Evolutionary conservation across 805 yeast genomes (phyloP), one percentile per base, ranked within the genome.

Genomic region (Ogataea pilisensis): DNA sequence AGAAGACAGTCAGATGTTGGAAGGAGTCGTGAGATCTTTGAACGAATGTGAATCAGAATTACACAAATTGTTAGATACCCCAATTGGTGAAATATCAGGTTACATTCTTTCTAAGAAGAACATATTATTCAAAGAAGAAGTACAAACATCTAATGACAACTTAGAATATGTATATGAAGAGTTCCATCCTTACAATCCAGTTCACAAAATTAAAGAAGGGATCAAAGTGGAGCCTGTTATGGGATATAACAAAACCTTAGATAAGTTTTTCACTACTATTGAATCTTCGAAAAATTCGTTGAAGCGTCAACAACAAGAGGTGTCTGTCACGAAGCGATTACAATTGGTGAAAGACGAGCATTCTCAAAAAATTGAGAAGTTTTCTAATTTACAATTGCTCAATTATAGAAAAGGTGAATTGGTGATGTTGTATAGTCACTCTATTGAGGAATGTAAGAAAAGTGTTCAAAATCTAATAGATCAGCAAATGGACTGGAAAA

Each of bases 401-500:
- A 85, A 85, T 51, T 76, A 73, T 46, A 67, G 68, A 41, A 85
- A 81, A 49, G 98, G 95, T 9, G 82, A 79, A 46, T 66, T 84
- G 4, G 80, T 91, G 22, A 82, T 85, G 45, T 65, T 72, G 28
- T 72, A 84, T 57, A 83, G 91, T 4, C 79, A 78, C 21, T 50
- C 76, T 20, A 88, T 90, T 5, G 93, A 84, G 37, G 76, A 76
- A 14, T 88, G 93, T 35, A 82, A 76, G 44, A 61, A 57, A 7
- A 81, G 85, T 2, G 85, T 91, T 4, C 83, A 81, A 43, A 65
- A 69, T 1, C 64, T 88, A 40, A 46, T 89, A 4, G 80, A 82
- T 41, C 93, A 86, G 55, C 90, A 86, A 48, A 86, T 88, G 87
- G 97, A 91, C 58, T 91, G 99, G 99, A 75, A 76, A 32, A 83